phyloP scores from a whole-genome alignment of 2,329 filamentous ascomycete species.

The Fusarium acutatum region DNA sequence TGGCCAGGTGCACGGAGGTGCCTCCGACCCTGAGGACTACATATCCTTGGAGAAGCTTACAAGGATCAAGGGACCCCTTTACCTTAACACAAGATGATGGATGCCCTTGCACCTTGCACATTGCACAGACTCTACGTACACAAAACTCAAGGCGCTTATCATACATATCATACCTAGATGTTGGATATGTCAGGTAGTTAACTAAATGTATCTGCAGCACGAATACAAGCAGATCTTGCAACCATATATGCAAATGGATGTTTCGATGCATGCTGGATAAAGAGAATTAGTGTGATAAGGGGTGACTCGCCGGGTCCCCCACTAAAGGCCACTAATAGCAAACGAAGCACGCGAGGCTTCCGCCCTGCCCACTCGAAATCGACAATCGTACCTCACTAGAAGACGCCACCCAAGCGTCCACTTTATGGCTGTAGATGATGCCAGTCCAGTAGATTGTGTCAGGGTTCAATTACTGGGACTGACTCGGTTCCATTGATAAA shows the following conservation, averaged over 20 bases:
- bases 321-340: slow-evolving; percentile 28
- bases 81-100: slow-evolving; percentile 7
- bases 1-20: background rate
- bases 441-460: slow-evolving; percentile 7
- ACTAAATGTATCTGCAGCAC: background rate
- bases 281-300: slow-evolving; percentile 20
- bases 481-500: slow-evolving; percentile 16
- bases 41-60: background rate
- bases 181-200: background rate
- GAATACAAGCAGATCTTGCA: background rate
- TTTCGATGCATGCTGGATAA: background rate
- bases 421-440: slow-evolving; percentile 16
- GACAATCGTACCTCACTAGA: slow-evolving; percentile 18
- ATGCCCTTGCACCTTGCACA: background rate
- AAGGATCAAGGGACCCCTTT: slow-evolving; percentile 25
- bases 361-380: slow-evolving; percentile 21
- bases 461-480: background rate
- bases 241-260: background rate
- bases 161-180: background rate
- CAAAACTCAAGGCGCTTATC: slow-evolving; percentile 5
- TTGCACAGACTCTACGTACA: background rate
- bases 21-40: slow-evolving; percentile 4
- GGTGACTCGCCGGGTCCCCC: slow-evolving; percentile 15
- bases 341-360: slow-evolving; percentile 19
- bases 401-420: slow-evolving; percentile 31